Percentiles rank a stretch among this genome's conserved stretches.
These are phyloP conservation scores for Cavenderia fasciculata DNA, from an alignment of 78 protist genomes.

Conservation along the genomic window DNA sequence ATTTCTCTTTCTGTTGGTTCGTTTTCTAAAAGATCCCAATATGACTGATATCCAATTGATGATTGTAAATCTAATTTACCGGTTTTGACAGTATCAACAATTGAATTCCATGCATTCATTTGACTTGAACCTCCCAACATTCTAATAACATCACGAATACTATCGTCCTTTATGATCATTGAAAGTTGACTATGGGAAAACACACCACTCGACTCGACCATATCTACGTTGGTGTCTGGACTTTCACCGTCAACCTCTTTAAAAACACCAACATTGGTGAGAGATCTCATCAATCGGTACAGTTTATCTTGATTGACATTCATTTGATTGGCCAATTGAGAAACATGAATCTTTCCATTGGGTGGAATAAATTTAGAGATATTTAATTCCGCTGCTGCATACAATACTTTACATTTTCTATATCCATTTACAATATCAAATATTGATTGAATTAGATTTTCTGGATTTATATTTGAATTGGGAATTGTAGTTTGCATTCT, in stretches of 20 bases:
- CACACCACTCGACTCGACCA: not conserved
- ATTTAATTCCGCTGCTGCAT: not conserved
- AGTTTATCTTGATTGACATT: not conserved
- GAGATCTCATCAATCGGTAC: not conserved
- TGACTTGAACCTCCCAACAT: too few relatives aligned
- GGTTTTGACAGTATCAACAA: not conserved
- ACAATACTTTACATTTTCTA: not conserved
- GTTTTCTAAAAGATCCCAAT: not conserved
- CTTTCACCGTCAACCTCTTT: not conserved
- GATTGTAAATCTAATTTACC: not conserved
- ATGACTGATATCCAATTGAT: not conserved
- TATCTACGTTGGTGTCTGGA: not conserved
- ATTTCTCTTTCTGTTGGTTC: not conserved
- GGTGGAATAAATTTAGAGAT: too few relatives aligned
- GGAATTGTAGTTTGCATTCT: too few relatives aligned
- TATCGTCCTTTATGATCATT: not conserved
- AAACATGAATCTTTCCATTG: not conserved
- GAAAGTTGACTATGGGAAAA: not conserved
- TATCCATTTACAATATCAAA: not conserved
- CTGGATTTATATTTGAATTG: too few relatives aligned
- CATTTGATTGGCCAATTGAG: not conserved
- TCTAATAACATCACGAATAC: not conserved
- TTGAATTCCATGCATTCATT: not conserved
- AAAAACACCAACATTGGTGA: not conserved
- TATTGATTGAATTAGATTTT: not conserved